These are phyloP conservation scores for Citrus sp. DNA, from an alignment of 345 rosid genomes.

Conservation along the genomic window DNA sequence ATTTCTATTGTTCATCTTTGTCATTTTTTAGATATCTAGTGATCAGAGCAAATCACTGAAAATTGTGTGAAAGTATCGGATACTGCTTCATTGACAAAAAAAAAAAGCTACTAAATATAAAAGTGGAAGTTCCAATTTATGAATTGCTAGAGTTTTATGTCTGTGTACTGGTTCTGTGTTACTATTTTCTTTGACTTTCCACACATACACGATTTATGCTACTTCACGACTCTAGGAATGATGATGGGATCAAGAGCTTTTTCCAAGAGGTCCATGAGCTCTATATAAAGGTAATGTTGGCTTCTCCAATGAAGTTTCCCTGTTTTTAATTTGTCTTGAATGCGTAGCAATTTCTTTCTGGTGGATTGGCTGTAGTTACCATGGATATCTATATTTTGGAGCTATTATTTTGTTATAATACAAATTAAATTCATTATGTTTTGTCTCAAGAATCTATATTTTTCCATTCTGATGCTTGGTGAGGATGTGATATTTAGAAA, in stretches of 20 bases:
- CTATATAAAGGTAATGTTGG: slow-evolving; percentile 52
- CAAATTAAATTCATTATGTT: background rate
- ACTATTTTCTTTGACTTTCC: slow-evolving; percentile 45
- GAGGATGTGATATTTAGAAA: background rate
- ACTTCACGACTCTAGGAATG: slow-evolving; percentile 93
- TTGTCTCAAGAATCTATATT: background rate
- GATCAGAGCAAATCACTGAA: background rate
- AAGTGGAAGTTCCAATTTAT: background rate
- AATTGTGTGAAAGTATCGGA: background rate
- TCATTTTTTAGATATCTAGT: background rate
- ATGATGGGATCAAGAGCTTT: slow-evolving; percentile 97
- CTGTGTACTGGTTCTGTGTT: background rate
- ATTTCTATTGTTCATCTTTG: background rate
- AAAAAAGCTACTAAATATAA: background rate
- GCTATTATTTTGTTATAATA: background rate
- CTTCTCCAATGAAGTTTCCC: background rate
- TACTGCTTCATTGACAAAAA: background rate
- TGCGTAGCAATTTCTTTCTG: background rate
- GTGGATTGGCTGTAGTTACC: background rate
- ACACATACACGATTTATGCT: slow-evolving; percentile 89
- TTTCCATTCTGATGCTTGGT: background rate
- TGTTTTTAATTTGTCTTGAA: background rate
- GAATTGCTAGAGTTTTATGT: background rate
- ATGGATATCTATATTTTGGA: background rate
- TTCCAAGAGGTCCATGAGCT: slow-evolving; percentile 85